Evolutionary conservation across 371 early-diverging fungal genomes (phyloP).

Genomic region (Blakeslea trispora): DNA sequence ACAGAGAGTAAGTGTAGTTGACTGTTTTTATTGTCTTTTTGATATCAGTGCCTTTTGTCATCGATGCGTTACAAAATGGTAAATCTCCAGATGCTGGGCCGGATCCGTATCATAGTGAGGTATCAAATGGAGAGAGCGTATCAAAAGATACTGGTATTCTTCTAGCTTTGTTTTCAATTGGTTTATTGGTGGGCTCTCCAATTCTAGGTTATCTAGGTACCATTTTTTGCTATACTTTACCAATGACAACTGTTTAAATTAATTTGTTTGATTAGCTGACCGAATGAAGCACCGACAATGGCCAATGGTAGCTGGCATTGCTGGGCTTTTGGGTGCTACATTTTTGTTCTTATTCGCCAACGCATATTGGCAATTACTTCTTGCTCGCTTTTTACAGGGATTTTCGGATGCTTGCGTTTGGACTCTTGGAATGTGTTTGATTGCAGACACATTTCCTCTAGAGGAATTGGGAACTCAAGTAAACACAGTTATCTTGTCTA

Average conservation of each 20-base stretch:
- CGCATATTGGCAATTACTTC: constrained; percentile 50
- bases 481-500: background rate
- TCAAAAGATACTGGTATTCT: constrained; percentile 65
- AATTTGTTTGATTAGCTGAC: constrained; percentile 19
- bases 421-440: constrained; percentile 52
- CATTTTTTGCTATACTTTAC: no score
- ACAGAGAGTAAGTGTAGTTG: background rate
- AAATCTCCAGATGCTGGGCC: constrained; percentile 6
- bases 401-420: constrained; percentile 57
- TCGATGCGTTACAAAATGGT: constrained; percentile 46
- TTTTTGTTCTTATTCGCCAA: constrained; percentile 56
- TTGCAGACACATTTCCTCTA: constrained; percentile 56
- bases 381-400: constrained; percentile 65
- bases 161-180: constrained; percentile 62
- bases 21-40: background rate
- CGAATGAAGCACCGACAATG: constrained; percentile 35
- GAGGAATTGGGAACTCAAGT: constrained; percentile 52
- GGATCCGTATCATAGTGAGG: constrained; percentile 10
- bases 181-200: constrained; percentile 70
- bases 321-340: constrained; percentile 49
- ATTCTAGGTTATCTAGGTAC: constrained; percentile 55
- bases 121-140: constrained; percentile 38
- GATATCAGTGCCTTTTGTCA: constrained; percentile 60
- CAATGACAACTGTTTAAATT: no score
- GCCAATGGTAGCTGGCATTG: constrained; percentile 61